Percentiles rank a stretch among this genome's conserved stretches.
Evolutionary conservation across 306 rosid genomes (phyloP).

Genomic region (Arachis stenosperma): DNA sequence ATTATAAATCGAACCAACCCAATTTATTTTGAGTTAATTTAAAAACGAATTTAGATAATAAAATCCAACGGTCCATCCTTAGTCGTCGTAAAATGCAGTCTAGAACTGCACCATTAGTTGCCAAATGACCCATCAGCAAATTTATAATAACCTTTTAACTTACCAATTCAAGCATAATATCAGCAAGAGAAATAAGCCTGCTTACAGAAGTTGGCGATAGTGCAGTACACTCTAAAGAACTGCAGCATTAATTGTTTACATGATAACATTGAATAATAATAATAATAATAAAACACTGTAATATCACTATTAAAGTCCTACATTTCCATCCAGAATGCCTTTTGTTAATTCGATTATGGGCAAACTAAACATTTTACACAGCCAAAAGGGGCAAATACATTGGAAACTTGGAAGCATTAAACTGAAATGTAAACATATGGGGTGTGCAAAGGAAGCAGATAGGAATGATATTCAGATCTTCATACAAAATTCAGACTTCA

Average conservation of each 20-base stretch:
- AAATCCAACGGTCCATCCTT: too few relatives aligned
- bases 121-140: neutral
- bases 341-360: neutral
- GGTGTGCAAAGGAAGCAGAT: conserved; percentile 10
- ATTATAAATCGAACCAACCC: too few relatives aligned
- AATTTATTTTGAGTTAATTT: too few relatives aligned
- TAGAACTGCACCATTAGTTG: too few relatives aligned
- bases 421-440: conserved; percentile 1
- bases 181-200: neutral
- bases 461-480: conserved; percentile 48
- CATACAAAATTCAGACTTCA: conserved; percentile 53
- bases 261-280: too few relatives aligned
- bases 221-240: too few relatives aligned
- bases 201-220: neutral
- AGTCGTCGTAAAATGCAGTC: too few relatives aligned
- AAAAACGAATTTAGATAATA: too few relatives aligned
- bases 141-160: neutral
- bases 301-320: neutral
- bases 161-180: neutral
- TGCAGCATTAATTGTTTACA: neutral
- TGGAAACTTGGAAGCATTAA: neutral
- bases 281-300: neutral
- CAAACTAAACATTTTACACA: conserved; percentile 3
- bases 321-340: neutral
- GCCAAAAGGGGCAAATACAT: neutral